Conservation (phyloP, 108 stramenopile species). For the Stephanodiscus triporus region DNA sequence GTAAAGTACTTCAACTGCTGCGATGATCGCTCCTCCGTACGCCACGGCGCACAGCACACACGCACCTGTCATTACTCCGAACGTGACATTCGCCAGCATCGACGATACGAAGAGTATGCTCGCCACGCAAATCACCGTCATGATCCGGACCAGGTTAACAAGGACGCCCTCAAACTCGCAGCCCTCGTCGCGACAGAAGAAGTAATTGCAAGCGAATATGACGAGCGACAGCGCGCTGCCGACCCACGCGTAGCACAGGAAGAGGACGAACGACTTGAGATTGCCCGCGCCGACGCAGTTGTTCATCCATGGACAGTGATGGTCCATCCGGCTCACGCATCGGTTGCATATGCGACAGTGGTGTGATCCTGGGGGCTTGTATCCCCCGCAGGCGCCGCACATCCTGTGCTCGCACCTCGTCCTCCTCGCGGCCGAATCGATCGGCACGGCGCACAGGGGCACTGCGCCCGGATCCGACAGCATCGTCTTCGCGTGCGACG, state of each 20-base stretch:
- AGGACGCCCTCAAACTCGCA: slow-evolving; percentile 76
- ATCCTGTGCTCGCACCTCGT: slow-evolving; percentile 59
- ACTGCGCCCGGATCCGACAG: slow-evolving; percentile 94
- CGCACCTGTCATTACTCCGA: slow-evolving; percentile 86
- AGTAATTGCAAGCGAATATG: slow-evolving; percentile 84
- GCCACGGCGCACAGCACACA: not conserved
- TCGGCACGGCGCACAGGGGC: slow-evolving; percentile 72
- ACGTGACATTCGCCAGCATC: slow-evolving; percentile 80
- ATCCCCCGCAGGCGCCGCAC: slow-evolving; percentile 88
- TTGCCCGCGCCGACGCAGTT: slow-evolving; percentile 81
- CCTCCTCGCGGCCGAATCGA: slow-evolving; percentile 58
- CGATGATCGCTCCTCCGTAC: too few species aligned
- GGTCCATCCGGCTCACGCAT: slow-evolving; percentile 94
- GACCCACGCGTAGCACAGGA: slow-evolving; percentile 87
- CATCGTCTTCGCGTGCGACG: slow-evolving; percentile 76
- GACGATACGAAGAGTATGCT: slow-evolving; percentile 77
- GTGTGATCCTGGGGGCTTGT: slow-evolving; percentile 92
- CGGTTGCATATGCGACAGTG: slow-evolving; percentile 97
- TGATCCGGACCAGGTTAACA: slow-evolving; percentile 74
- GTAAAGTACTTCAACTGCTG: too few species aligned
- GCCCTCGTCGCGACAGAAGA: slow-evolving; percentile 65
- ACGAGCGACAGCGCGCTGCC: slow-evolving; percentile 77
- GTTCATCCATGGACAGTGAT: slow-evolving; percentile 96
- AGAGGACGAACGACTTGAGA: slow-evolving; percentile 78
- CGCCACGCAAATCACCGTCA: slow-evolving; percentile 68